phyloP scores from a whole-genome alignment of 1,284 basidiomycete species.

The Hemileia vastatrix region DNA sequence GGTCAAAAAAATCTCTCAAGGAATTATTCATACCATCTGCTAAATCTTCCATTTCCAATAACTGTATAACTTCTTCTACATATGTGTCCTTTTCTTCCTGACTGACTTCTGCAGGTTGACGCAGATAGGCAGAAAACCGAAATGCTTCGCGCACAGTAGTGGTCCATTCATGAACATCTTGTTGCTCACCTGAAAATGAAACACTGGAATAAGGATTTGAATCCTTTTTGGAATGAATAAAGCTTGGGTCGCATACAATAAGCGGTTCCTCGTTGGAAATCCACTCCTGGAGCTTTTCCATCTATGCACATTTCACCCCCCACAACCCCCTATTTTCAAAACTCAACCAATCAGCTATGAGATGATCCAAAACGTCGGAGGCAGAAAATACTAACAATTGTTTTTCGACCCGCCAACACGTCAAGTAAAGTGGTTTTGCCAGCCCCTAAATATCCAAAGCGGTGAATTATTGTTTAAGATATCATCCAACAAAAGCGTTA shows the following conservation, averaged over 20 bases:
- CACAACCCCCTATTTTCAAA: slow-evolving; percentile 33
- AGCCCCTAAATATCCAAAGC: slow-evolving; percentile 25
- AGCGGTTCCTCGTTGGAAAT: slow-evolving; percentile 52
- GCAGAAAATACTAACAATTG: slow-evolving; percentile 49
- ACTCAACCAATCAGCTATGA: too few species aligned
- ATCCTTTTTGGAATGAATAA: too few species aligned
- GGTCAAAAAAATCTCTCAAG: slow-evolving; percentile 19
- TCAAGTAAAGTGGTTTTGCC: slow-evolving; percentile 58
- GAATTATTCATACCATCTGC: slow-evolving; percentile 49
- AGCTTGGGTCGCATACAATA: slow-evolving; percentile 75
- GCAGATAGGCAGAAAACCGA: slow-evolving; percentile 54
- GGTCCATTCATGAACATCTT: slow-evolving; percentile 61
- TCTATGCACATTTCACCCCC: slow-evolving; percentile 49
- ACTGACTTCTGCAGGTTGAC: slow-evolving; percentile 50
- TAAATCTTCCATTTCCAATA: slow-evolving; percentile 50
- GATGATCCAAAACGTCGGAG: too few species aligned
- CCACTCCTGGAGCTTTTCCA: slow-evolving; percentile 48
- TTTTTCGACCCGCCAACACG: slow-evolving; percentile 68
- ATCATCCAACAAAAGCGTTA: neutral
- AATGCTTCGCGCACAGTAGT: slow-evolving; percentile 57
- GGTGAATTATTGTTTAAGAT: neutral
- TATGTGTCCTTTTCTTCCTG: slow-evolving; percentile 51
- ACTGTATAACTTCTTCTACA: slow-evolving; percentile 51
- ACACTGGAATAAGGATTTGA: too few species aligned
- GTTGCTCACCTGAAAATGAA: slow-evolving; percentile 45